A percentile compares a stretch with the other conserved stretches of the same genome.
These are phyloP conservation scores for Phaffomyces antillensis DNA, from an alignment of 805 yeast species.

Conservation along the genomic window DNA sequence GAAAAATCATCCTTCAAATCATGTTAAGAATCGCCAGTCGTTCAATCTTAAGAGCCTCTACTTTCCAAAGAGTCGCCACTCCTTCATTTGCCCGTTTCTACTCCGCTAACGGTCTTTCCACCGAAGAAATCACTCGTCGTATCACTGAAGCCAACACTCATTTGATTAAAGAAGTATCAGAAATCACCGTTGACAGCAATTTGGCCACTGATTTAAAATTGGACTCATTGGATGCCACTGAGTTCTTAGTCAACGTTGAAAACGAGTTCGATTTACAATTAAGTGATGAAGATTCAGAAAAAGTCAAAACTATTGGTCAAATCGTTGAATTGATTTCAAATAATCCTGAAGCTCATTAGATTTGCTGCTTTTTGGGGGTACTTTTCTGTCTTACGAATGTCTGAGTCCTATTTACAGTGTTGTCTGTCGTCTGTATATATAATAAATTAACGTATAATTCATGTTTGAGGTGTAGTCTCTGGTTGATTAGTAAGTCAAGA, in stretches of 20 bases:
- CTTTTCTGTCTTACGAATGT: no score
- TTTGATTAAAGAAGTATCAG: conserved; percentile 52
- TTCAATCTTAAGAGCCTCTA: conserved; percentile 32
- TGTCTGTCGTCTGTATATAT: not conserved
- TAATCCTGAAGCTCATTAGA: conserved; percentile 41
- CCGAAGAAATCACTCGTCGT: conserved; percentile 76
- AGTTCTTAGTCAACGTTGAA: conserved; percentile 92
- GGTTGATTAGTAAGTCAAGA: no score
- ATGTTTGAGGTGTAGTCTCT: no score
- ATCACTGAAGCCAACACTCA: conserved; percentile 70
- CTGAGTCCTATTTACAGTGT: no score
- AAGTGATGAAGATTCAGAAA: conserved; percentile 89
- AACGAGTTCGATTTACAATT: conserved; percentile 82
- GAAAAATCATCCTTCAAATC: no score
- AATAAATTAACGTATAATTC: not conserved
- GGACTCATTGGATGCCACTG: conserved; percentile 92
- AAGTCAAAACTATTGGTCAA: conserved; percentile 87
- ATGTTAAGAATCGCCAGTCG: conserved; percentile 50
- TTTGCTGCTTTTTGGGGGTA: not conserved
- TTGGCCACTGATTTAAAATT: conserved; percentile 62
- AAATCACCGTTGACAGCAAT: conserved; percentile 29
- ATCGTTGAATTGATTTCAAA: conserved; percentile 81
- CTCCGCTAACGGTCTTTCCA: conserved; percentile 57
- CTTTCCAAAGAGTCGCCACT: conserved; percentile 14
- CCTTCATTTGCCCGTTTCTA: conserved; percentile 36